Percentiles rank a stretch among this genome's conserved stretches.
These are phyloP conservation scores for Draba incana DNA, from an alignment of 345 rosid genomes.

Conservation along the genomic window DNA sequence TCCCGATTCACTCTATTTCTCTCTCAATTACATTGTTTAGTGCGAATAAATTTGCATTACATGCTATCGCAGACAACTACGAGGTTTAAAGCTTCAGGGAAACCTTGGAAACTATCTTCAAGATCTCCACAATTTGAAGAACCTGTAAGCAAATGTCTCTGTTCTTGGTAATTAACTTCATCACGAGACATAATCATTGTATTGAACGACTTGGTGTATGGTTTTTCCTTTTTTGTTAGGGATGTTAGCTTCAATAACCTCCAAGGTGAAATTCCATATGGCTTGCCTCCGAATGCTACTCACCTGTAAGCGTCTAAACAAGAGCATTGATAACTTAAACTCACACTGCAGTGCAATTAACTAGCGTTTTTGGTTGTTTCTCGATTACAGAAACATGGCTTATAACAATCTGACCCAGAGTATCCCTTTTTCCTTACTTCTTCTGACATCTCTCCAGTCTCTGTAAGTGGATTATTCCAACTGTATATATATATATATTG, in stretches of 20 bases:
- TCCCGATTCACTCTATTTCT: too few species aligned
- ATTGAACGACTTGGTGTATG: conserved; percentile 1
- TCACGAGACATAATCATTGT: not conserved
- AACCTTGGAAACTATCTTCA: too few species aligned
- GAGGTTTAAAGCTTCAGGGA: too few species aligned
- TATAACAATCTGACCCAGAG: conserved; percentile 63
- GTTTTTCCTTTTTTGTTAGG: conserved; percentile 45
- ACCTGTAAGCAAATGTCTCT: too few species aligned
- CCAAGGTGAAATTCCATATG: conserved; percentile 70
- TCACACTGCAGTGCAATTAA: not conserved
- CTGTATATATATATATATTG: too few species aligned
- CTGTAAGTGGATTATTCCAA: conserved; percentile 50
- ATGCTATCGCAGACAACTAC: too few species aligned
- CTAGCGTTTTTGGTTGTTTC: conserved; percentile 17
- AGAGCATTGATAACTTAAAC: conserved; percentile 8
- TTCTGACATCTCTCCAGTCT: conserved; percentile 57
- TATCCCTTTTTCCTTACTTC: conserved; percentile 70
- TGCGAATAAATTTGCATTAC: too few species aligned
- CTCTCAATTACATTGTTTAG: too few species aligned
- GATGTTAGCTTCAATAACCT: conserved; percentile 78
- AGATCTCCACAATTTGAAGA: too few species aligned
- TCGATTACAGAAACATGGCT: conserved; percentile 69
- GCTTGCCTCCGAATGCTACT: conserved; percentile 76
- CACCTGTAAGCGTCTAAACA: conserved; percentile 60
- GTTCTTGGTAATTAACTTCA: too few species aligned